phyloP scores from a whole-genome alignment of 2,329 filamentous ascomycete species.

The Fusarium verticillioides region DNA sequence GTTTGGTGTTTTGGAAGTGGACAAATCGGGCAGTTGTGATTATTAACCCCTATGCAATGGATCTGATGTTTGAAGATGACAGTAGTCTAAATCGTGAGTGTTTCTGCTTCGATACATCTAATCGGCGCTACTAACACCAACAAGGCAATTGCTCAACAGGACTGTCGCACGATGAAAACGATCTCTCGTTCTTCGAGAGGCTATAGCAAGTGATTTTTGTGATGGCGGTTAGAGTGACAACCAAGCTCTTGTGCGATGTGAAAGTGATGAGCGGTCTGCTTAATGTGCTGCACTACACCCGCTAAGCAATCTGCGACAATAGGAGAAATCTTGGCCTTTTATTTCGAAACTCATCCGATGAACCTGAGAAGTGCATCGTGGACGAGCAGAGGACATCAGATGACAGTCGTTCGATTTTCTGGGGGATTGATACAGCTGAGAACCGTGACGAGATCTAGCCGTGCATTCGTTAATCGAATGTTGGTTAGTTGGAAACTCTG shows the following conservation, averaged over 20 bases:
- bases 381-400: constrained; percentile 10
- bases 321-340: constrained; percentile 24
- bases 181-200: neutral
- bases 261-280: constrained; percentile 25
- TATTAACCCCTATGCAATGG: neutral
- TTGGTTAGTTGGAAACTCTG: neutral
- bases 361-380: neutral
- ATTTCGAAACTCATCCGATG: constrained; percentile 11
- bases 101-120: neutral
- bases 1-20: neutral
- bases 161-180: constrained; percentile 3
- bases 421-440: constrained; percentile 4
- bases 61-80: neutral
- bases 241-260: constrained; percentile 16
- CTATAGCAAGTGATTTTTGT: neutral
- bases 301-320: constrained; percentile 30
- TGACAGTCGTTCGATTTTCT: constrained; percentile 38
- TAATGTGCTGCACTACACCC: neutral
- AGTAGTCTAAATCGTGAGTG: neutral
- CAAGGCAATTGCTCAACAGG: neutral
- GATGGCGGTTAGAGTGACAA: neutral
- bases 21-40: neutral
- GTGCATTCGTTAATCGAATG: constrained; percentile 4
- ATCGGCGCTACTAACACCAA: neutral
- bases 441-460: constrained; percentile 26